Conservation (phyloP, 225 moss, liverwort and hornwort species). For the Pseudoscleropodium purum region DNA sequence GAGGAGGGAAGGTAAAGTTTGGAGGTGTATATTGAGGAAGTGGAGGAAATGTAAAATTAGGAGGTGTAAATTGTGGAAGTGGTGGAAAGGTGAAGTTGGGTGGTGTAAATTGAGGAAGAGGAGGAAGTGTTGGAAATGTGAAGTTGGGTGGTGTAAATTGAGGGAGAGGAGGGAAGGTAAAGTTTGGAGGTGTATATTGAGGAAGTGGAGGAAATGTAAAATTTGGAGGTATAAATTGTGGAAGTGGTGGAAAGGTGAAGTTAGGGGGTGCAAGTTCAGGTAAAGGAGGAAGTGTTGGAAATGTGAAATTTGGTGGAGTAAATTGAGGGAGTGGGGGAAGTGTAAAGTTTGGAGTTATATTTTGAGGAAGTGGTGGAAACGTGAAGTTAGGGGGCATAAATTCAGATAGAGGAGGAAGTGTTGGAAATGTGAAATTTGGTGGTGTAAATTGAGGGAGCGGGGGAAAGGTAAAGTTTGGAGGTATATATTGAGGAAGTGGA, state of each 20-base stretch:
- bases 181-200: not conserved
- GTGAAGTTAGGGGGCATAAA: not conserved
- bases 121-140: not conserved
- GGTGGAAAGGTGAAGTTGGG: not conserved
- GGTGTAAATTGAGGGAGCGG: not conserved
- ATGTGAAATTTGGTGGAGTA: rapidly evolving
- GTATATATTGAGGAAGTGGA: not conserved
- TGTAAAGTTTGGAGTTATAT: not conserved
- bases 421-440: not conserved
- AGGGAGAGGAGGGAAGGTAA: not conserved
- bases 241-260: not conserved
- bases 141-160: not conserved
- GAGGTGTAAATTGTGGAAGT: no score
- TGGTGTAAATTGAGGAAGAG: not conserved
- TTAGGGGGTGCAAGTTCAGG: not conserved
- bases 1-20: no score
- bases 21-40: no score
- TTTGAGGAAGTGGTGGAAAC: not conserved
- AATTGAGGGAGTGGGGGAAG: not conserved
- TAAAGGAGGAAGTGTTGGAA: not conserved
- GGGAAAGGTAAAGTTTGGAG: not conserved
- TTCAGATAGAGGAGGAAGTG: not conserved
- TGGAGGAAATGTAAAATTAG: no score
- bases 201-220: not conserved
- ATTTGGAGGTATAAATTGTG: not conserved